phyloP scores from a whole-genome alignment of 2,329 filamentous ascomycete genomes.

The Simplicillium sp. region DNA sequence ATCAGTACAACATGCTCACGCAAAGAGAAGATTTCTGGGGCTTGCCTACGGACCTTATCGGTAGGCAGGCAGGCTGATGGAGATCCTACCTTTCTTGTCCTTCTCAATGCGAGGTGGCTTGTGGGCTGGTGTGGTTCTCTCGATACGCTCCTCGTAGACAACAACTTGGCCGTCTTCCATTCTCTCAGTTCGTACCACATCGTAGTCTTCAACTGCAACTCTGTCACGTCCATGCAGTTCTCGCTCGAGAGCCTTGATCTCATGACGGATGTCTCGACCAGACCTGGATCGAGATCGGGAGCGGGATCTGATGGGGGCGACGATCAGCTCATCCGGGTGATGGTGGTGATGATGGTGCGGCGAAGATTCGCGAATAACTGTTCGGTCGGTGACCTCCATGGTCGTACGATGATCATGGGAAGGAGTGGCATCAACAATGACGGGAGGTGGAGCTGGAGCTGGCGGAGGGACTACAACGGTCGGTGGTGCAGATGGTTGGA shows the following conservation, averaged over 20 bases:
- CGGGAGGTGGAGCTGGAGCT: constrained; percentile 12
- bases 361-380: constrained; percentile 39
- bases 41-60: constrained; percentile 36
- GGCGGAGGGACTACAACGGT: constrained; percentile 17
- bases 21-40: neutral
- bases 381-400: constrained; percentile 34
- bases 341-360: constrained; percentile 23
- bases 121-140: constrained; percentile 39
- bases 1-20: no score
- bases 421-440: constrained; percentile 22
- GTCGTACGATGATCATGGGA: constrained; percentile 15
- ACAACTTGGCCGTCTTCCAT: constrained; percentile 53
- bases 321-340: constrained; percentile 18
- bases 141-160: constrained; percentile 51
- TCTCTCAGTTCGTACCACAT: constrained; percentile 47
- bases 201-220: constrained; percentile 29
- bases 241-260: constrained; percentile 62
- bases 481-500: constrained; percentile 13
- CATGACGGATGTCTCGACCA: constrained; percentile 59
- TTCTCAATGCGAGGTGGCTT: constrained; percentile 65
- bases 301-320: constrained; percentile 31
- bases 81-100: constrained; percentile 94
- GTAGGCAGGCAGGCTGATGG: constrained; percentile 69
- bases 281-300: constrained; percentile 32
- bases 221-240: constrained; percentile 25